Evolutionary conservation across 768 basidiomycete genomes (phyloP), one percentile per base, ranked within the genome.

Genomic region (Boletus tomentosulus): DNA sequence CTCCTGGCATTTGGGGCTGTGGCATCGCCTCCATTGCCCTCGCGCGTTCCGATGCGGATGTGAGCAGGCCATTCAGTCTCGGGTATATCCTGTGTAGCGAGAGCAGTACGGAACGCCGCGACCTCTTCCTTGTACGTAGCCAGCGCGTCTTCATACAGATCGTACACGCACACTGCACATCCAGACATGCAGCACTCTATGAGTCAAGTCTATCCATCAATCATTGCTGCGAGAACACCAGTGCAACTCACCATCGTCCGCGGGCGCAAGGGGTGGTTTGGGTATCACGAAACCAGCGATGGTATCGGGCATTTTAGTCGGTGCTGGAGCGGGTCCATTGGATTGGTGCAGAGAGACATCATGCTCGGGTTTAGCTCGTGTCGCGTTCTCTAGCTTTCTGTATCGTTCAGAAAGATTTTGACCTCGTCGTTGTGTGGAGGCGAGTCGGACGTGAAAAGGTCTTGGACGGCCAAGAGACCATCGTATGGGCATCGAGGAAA

Each of bases 121-220:
- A 92, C 58, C 4, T 83, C 76, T 12, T 78, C 75, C 25, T 79
- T 77, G 72, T 92, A 92, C 12, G 73, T 74, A 24, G 74, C 73
- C 2, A 90, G 67, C 1, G 85, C 80, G 46, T 92, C 90, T 56
- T 89, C 84, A 70, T 93, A 92, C 25, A 93, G 68, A 61, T 92
- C 91, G 70, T 95, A 90, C 8, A 95, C 87, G 67, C 93, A 95
- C n/a, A 94, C 71, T 0, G 92, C 89, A 64, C 93, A 96, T 30
- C 90, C 90, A 3, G 91, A 92, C 92, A 95, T 95, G 74, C 92
- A 96, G 69, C 92, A 94, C 70, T 93, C 92, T 93, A 59, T 10
- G n/a, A 41, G 19, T 9, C 25, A n/a, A 0, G 15, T n/a, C 19
- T 9, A 19, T 30, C 7, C 38, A 22, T 31, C n/a, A 30, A 4